These are phyloP conservation scores for Lagenidium giganteum DNA, from an alignment of 352 stramenopile species.

Conservation along the genomic window DNA sequence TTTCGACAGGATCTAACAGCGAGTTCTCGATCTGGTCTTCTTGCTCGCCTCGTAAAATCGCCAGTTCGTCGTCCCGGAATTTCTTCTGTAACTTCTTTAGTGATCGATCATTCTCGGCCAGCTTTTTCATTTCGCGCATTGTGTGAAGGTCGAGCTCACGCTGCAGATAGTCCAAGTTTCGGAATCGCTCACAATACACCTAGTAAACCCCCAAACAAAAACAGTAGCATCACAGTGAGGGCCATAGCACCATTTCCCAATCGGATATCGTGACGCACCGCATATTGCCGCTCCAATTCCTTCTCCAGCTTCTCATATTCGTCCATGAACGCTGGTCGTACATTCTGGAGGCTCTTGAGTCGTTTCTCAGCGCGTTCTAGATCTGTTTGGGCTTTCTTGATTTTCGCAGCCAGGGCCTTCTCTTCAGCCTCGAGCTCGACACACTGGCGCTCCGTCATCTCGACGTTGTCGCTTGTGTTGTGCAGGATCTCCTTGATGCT, in stretches of 20 bases:
- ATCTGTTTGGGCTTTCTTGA: conserved; percentile 93
- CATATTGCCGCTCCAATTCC: conserved; percentile 95
- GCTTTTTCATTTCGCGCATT: conserved; percentile 79
- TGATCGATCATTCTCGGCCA: conserved; percentile 83
- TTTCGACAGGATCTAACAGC: conserved; percentile 37
- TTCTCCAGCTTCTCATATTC: conserved; percentile 97
- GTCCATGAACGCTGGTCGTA: conserved; percentile 95
- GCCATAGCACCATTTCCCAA: neutral
- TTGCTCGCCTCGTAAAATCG: conserved; percentile 84
- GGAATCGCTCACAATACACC: conserved; percentile 91
- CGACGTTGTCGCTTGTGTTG: conserved; percentile 81
- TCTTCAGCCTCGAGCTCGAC: conserved; percentile 92
- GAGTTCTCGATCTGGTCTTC: conserved; percentile 71
- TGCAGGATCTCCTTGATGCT: conserved; percentile 71
- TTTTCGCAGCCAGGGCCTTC: conserved; percentile 87
- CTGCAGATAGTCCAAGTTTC: conserved; percentile 97
- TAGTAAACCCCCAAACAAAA: conserved; percentile 7
- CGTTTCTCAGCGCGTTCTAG: conserved; percentile 94
- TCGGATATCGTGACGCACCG: conserved; percentile 41
- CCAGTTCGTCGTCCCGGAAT: conserved; percentile 89
- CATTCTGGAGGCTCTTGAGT: conserved; percentile 88
- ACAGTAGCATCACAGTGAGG: neutral
- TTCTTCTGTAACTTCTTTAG: conserved; percentile 93
- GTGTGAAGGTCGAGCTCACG: conserved; percentile 90
- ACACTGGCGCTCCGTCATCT: conserved; percentile 83